phyloP scores from a whole-genome alignment of 208 protist species.

The Trypanosoma cruzi region DNA sequence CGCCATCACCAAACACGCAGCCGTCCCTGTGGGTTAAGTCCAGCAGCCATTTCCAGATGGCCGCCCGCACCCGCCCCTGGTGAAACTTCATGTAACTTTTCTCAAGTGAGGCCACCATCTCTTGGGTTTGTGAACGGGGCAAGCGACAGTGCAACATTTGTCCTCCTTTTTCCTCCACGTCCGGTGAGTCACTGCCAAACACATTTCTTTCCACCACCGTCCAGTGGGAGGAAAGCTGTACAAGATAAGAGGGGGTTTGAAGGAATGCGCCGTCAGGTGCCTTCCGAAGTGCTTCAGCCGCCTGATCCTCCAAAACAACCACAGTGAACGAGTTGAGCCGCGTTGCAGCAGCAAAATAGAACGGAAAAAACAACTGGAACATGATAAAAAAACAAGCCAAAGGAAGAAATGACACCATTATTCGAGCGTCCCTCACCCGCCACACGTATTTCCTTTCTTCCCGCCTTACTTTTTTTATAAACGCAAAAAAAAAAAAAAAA shows the following conservation, averaged over 20 bases:
- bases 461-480: neutral
- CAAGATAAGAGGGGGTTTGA: conserved; percentile 35
- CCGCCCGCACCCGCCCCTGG: conserved; percentile 20
- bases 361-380: neutral
- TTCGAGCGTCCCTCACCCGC: neutral
- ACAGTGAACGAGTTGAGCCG: conserved; percentile 23
- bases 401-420: neutral
- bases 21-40: conserved; percentile 17
- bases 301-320: conserved; percentile 12
- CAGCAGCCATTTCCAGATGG: conserved; percentile 41
- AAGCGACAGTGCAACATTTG: conserved; percentile 81
- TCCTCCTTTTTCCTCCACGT: conserved; percentile 14
- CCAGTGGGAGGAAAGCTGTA: conserved; percentile 72
- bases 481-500: too few relatives aligned
- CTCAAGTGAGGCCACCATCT: conserved; percentile 28
- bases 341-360: neutral
- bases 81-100: conserved; percentile 35
- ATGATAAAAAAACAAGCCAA: neutral
- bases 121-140: conserved; percentile 50
- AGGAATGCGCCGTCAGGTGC: conserved; percentile 14
- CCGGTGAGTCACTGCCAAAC: conserved; percentile 5
- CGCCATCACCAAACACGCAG: conserved; percentile 81
- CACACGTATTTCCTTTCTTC: neutral
- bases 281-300: conserved; percentile 8
- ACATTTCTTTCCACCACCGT: conserved; percentile 59